phyloP scores from a whole-genome alignment of 2,329 filamentous ascomycete genomes.

The Clonostachys rhizophaga region DNA sequence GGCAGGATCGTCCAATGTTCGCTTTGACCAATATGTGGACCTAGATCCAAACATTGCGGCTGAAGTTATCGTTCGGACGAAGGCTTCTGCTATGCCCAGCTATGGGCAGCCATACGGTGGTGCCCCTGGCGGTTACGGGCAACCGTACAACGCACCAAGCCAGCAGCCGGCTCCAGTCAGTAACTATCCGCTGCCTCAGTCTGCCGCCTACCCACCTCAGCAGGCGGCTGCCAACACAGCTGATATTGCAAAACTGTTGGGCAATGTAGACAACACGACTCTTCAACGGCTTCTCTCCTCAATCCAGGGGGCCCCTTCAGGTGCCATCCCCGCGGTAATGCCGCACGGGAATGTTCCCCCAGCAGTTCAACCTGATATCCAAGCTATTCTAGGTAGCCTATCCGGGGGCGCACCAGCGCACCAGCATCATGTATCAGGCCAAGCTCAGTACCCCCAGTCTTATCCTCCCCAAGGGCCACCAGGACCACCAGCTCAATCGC shows the following conservation, averaged over 20 bases:
- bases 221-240: slow-evolving; percentile 25
- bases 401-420: slow-evolving; percentile 12
- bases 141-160: slow-evolving; percentile 21
- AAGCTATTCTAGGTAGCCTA: slow-evolving; percentile 37
- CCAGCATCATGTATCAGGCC: slow-evolving; percentile 13
- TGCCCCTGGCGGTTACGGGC: slow-evolving; percentile 14
- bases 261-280: slow-evolving; percentile 62
- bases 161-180: slow-evolving; percentile 14
- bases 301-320: slow-evolving; percentile 30
- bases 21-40: slow-evolving; percentile 83
- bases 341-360: slow-evolving; percentile 2
- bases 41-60: slow-evolving; percentile 75
- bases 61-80: slow-evolving; percentile 73
- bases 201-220: slow-evolving; percentile 22
- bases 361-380: slow-evolving; percentile 33
- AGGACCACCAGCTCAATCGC: neutral
- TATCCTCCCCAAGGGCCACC: slow-evolving; percentile 18
- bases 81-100: slow-evolving; percentile 33
- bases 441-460: slow-evolving; percentile 16
- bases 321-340: neutral
- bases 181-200: slow-evolving; percentile 9
- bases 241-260: slow-evolving; percentile 62
- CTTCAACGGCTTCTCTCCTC: slow-evolving; percentile 67
- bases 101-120: slow-evolving; percentile 21
- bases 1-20: slow-evolving; percentile 67